Conservation (phyloP, 2,329 filamentous ascomycete genomes). For the Diaporthe sp. region DNA sequence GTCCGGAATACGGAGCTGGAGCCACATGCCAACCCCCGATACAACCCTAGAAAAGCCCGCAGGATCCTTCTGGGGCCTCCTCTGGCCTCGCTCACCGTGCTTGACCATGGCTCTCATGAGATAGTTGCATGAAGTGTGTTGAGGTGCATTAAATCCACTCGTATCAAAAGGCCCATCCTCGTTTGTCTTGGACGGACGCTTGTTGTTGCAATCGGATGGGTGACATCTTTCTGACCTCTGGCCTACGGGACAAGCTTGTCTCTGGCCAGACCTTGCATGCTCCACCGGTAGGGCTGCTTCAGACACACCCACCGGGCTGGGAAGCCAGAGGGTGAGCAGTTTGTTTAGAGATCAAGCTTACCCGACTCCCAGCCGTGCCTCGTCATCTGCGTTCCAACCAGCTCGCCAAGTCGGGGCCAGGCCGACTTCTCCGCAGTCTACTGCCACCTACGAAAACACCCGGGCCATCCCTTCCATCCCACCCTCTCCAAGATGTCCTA, state of each 20-base stretch:
- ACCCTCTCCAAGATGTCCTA: not conserved
- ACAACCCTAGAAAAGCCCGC: constrained; percentile 7
- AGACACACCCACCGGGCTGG: constrained; percentile 5
- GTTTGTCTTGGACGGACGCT: not conserved
- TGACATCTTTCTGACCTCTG: constrained; percentile 9
- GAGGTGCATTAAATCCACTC: constrained; percentile 14
- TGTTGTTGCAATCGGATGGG: not conserved
- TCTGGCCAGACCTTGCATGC: constrained; percentile 17
- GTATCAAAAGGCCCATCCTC: not conserved
- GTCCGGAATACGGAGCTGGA: constrained; percentile 21
- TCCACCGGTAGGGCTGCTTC: constrained; percentile 38
- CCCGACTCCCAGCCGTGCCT: constrained; percentile 6
- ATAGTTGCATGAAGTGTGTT: not conserved
- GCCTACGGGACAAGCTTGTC: not conserved
- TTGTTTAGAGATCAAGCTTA: constrained; percentile 19
- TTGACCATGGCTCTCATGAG: constrained; percentile 4
- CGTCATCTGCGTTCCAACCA: constrained; percentile 16
- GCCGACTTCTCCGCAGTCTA: constrained; percentile 16
- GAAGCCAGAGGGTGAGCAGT: constrained; percentile 2
- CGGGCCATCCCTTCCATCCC: constrained; percentile 2
- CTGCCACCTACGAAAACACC: not conserved
- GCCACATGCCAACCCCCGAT: constrained; percentile 28
- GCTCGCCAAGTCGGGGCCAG: constrained; percentile 9
- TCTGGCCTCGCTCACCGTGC: constrained; percentile 3
- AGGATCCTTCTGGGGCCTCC: constrained; percentile 11